Percentiles rank a stretch among this genome's conserved stretches.
Conservation (phyloP, 805 yeast species). For the Teunomyces gatunensis region DNA sequence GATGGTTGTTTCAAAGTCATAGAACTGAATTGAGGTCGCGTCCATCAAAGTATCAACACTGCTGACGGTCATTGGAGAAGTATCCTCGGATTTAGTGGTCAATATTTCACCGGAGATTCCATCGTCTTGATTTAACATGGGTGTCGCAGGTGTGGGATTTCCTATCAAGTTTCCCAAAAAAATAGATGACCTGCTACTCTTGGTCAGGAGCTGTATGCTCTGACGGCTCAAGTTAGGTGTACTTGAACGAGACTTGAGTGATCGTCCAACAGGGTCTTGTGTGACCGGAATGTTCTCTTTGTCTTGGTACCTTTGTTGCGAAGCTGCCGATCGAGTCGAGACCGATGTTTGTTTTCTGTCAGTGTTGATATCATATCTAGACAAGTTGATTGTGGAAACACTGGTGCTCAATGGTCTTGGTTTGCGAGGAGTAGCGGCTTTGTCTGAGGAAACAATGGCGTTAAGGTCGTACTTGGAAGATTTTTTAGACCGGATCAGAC, state of each 20-base stretch:
- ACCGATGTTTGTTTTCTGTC: conserved; percentile 1
- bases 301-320: conserved; percentile 5
- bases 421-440: conserved; percentile 6
- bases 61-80: conserved; percentile 9
- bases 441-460: not conserved
- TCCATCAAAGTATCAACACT: conserved; percentile 18
- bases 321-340: conserved; percentile 1
- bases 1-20: conserved; percentile 13
- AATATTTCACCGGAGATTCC: conserved; percentile 4
- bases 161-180: conserved; percentile 4
- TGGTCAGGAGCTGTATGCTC: not conserved
- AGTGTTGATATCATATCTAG: not conserved
- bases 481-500: conserved; percentile 15
- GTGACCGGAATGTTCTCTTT: conserved; percentile 14
- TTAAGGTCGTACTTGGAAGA: conserved; percentile 7
- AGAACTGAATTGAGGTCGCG: conserved; percentile 16
- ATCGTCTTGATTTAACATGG: conserved; percentile 10
- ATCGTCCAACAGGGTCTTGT: not conserved
- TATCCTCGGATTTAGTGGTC: conserved; percentile 9
- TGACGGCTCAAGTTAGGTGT: conserved; percentile 18
- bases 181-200: conserved; percentile 3
- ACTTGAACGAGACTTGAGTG: conserved; percentile 19
- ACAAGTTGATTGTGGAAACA: conserved; percentile 7
- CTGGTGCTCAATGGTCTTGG: conserved; percentile 16
- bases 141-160: conserved; percentile 3